Percentiles rank a stretch among this genome's conserved stretches.
Conservation (phyloP, 2,329 filamentous ascomycete genomes). For the Colletotrichum sp. region DNA sequence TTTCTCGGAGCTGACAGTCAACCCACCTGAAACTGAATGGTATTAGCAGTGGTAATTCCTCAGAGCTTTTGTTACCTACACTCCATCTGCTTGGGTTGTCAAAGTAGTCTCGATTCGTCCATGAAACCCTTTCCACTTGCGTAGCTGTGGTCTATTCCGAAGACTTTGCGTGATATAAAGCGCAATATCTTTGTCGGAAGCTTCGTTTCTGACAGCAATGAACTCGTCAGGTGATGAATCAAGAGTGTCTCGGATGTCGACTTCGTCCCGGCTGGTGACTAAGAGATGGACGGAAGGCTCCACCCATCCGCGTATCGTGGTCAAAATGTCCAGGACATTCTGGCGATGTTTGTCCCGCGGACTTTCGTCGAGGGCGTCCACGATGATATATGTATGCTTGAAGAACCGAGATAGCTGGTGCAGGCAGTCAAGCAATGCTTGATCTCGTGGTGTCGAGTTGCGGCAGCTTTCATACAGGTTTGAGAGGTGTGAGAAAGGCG, state of each 20-base stretch:
- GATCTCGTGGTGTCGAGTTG: background rate
- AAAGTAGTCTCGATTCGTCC: background rate
- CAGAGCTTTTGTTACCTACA: background rate
- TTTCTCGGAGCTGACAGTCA: conserved; percentile 23
- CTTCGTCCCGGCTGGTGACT: conserved; percentile 36
- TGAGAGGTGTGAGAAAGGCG: background rate
- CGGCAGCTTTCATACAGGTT: background rate
- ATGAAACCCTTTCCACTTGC: background rate
- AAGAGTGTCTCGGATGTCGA: conserved; percentile 31
- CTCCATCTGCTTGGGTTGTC: background rate
- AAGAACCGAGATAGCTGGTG: rapidly evolving
- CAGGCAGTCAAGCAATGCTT: background rate
- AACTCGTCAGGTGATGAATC: conserved; percentile 9
- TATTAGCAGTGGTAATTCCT: background rate
- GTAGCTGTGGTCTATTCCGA: background rate
- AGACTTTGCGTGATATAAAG: background rate
- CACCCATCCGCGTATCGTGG: rapidly evolving
- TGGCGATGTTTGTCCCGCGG: background rate
- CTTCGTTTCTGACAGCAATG: rapidly evolving
- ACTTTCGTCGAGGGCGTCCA: background rate
- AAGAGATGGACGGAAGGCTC: conserved; percentile 27
- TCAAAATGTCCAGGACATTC: background rate
- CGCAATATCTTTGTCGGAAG: background rate
- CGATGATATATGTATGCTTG: background rate
- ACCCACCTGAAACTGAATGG: conserved; percentile 27